phyloP scores from a whole-genome alignment of 345 rosid genomes.

The Diplotaxis tenuifolia region DNA sequence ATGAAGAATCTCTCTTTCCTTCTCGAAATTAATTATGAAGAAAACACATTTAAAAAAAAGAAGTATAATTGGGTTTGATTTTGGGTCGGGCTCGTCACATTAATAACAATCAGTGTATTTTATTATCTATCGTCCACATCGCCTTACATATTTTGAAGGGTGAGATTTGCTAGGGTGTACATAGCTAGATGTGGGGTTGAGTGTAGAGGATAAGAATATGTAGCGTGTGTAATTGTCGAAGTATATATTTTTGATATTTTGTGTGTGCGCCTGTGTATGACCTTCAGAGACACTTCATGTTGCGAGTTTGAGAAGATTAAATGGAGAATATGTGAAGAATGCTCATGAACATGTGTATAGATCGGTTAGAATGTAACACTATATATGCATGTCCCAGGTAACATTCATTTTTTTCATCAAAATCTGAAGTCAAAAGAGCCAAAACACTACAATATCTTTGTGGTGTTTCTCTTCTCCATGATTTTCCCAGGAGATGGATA shows the following conservation, averaged over 20 bases:
- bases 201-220: not conserved
- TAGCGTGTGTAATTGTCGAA: not conserved
- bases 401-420: not conserved
- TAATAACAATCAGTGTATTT: not conserved
- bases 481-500: too few species aligned
- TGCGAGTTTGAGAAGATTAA: too few species aligned
- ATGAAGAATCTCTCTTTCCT: conserved; percentile 39
- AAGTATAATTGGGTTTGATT: not conserved
- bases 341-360: too few species aligned
- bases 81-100: not conserved
- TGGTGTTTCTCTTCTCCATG: not conserved
- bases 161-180: not conserved
- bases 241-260: too few species aligned
- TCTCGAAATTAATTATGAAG: not conserved
- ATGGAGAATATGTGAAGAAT: too few species aligned
- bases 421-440: too few species aligned
- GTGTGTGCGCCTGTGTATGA: too few species aligned
- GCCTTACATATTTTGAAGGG: not conserved
- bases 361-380: conserved; percentile 47
- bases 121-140: not conserved
- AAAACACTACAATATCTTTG: not conserved
- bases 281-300: too few species aligned
- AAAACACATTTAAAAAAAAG: not conserved
- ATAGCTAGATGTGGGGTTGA: not conserved
- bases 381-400: conserved; percentile 97